phyloP scores from a whole-genome alignment of 2,329 filamentous ascomycete species.

The Neofusicoccum sp. region DNA sequence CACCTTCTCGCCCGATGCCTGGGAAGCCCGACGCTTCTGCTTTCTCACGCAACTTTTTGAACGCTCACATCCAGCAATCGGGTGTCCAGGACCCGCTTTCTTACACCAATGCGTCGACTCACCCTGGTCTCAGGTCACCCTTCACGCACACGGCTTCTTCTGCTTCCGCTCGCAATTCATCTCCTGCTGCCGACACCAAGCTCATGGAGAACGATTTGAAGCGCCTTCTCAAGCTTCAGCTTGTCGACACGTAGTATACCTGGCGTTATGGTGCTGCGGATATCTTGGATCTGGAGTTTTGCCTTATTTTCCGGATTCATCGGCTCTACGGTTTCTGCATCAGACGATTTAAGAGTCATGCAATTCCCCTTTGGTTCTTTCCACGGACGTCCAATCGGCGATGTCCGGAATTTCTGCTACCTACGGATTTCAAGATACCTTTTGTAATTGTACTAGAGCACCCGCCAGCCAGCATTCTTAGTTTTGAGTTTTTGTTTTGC shows the following conservation, averaged over 20 bases:
- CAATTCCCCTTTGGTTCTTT: conserved; percentile 6
- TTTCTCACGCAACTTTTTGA: conserved; percentile 32
- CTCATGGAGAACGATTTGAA: conserved; percentile 41
- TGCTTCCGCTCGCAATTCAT: neutral
- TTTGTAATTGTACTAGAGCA: conserved; percentile 15
- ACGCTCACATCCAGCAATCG: conserved; percentile 29
- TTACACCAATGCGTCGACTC: conserved; percentile 20
- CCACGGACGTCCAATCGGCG: neutral
- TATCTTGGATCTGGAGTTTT: conserved; percentile 15
- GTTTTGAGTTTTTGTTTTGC: neutral
- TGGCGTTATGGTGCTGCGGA: conserved; percentile 14
- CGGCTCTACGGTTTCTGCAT: conserved; percentile 6
- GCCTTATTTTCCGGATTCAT: conserved; percentile 11
- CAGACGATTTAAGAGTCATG: conserved; percentile 9
- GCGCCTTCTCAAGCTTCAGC: conserved; percentile 37
- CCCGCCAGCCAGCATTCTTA: neutral
- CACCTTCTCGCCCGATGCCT: conserved; percentile 18
- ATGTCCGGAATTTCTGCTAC: conserved; percentile 13
- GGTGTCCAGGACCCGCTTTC: conserved; percentile 12
- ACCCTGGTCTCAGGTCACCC: conserved; percentile 12
- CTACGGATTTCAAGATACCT: conserved; percentile 15
- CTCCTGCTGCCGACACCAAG: conserved; percentile 26
- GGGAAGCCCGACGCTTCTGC: conserved; percentile 22
- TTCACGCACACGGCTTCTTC: conserved; percentile 3
- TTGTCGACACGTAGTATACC: conserved; percentile 17